Evolutionary conservation across 169 alveolate genomes (phyloP), one percentile per base, ranked within the genome.

Genomic region (Plasmodium fragile): DNA sequence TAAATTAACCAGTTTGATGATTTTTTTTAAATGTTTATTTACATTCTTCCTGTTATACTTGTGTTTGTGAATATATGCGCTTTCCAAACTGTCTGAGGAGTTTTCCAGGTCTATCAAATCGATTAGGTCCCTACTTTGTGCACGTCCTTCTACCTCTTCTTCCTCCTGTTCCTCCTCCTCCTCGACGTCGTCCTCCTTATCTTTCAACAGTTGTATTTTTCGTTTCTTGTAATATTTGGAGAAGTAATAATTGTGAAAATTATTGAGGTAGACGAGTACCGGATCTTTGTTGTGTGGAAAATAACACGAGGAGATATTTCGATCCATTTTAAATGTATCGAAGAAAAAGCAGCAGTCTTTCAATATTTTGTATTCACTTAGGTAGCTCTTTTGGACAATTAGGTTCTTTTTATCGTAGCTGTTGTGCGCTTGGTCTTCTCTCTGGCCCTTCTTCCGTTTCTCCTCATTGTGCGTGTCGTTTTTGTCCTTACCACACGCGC

Each of bases 41-140:
- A 91, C 77, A 49, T 80, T 91, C 45, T 91, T 91, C 73, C 73
- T 91, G 65, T 91, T 91, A 43, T 80, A 91, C 53, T 91, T 91
- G 73, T 91, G 94, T 71, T 91, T 91, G 75, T 91, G 92, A 28
- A 91, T 80, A 81, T 91, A 91, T 34, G 92, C 94, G 53, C 94
- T 91, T 55, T 91, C 94, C 18, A 80, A 77, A 77, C 94, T 91
- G 84, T 91, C 94, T 5, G 94, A 81, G 11, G 92, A 69, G 30
- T 71, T 91, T 25, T 72, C 83, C 52, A 91, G 25, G 52, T 91
- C 94, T 28, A 53, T n/a, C 45, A 87, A 36, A 65, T 87, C 93
- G n/a, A 87, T 87, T 49, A 87, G 55, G 32, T 87, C 85, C 39
- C 43, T 55, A 11, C 22, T 85, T 75, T 75, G 52, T 8, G 55